phyloP scores from a whole-genome alignment of 352 stramenopile species.

The Phytophthora lateralis region DNA sequence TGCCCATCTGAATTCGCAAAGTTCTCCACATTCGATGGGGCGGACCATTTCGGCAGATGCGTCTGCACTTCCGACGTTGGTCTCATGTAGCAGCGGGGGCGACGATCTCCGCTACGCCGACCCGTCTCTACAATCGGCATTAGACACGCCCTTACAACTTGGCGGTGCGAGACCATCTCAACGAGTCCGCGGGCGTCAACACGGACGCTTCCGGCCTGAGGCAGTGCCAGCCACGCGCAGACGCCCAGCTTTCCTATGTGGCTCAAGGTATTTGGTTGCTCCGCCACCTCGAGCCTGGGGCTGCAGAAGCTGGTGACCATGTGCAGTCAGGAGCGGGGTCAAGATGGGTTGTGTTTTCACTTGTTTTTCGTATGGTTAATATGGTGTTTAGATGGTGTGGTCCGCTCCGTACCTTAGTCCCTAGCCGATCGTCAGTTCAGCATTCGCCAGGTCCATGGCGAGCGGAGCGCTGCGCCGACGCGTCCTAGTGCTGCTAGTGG shows the following conservation, averaged over 20 bases:
- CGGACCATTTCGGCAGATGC: conserved; percentile 12
- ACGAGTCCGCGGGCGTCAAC: neutral
- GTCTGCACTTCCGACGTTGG: conserved; percentile 20
- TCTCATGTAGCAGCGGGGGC: conserved; percentile 9
- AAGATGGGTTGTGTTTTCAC: conserved; percentile 15
- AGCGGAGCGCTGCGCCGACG: conserved; percentile 10
- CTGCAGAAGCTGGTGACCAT: too few species aligned
- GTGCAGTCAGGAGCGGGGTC: neutral
- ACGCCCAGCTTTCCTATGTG: neutral
- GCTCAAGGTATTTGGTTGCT: neutral
- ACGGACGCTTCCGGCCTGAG: neutral
- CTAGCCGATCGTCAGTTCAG: conserved; percentile 23
- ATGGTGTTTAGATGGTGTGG: conserved; percentile 28
- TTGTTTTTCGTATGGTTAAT: conserved; percentile 16
- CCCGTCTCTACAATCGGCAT: conserved; percentile 30
- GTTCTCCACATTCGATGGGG: neutral
- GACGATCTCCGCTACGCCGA: conserved; percentile 2
- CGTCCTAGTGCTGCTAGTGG: conserved; percentile 14
- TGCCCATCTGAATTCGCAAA: neutral
- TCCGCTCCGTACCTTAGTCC: conserved; percentile 20
- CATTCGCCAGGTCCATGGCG: conserved; percentile 25
- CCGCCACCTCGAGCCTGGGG: neutral
- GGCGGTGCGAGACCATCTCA: conserved; percentile 22
- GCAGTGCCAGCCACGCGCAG: neutral
- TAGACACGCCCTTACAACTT: conserved; percentile 27